Base-by-base conservation (phyloP, 1,139 yeast species). In the Kluyveromyces sp. region DNA sequence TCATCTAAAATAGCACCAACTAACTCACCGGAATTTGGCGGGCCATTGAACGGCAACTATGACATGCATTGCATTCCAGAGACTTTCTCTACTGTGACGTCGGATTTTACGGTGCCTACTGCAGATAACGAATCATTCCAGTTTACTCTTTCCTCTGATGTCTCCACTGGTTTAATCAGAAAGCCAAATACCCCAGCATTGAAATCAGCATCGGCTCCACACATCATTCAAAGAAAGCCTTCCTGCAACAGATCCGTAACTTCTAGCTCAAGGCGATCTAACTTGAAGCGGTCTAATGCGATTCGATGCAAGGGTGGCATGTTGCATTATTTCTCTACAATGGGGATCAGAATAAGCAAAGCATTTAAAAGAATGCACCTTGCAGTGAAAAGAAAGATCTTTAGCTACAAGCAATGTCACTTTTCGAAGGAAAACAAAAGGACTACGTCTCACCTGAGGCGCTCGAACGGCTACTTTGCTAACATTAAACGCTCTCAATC, bases 271-370 rank as follows among this genome's bases (percentile, higher is more conserved):
- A 30, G 19, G 3, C 18, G 16, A 8, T 49, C 61, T 1, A 46
- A 43, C 3, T 42, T 60, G 33, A 61, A 60, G 36, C 53, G 65
- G 48, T 60, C 65, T 1, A 54, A 55, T 30, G 64, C 65, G 1
- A 50, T 61, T 9, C 53, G 60, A 36, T 60, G 64, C 44, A 56
- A 53, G 44, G 65, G 65, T 34, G 65, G 65, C 6, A 44, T 61
- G 16, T 45, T 61, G n/a, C 49, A 53, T 19, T 61, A 57, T 43
- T 59, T 61, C 45, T 43, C 52, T 1, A 33, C 46, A 29, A 31
- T 57, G 26, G 62, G 63, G 16, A 43, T 50, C 6, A 49, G 46
- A 30, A 49, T 56, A 4, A 54, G 47, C 36, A 54, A 44, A 33
- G 46, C 46, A 13, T 37, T 60, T 9, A 50, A 45, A 11, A 52